phyloP scores from a whole-genome alignment of 179 eudicot species.

The Carnegiea gigantea region DNA sequence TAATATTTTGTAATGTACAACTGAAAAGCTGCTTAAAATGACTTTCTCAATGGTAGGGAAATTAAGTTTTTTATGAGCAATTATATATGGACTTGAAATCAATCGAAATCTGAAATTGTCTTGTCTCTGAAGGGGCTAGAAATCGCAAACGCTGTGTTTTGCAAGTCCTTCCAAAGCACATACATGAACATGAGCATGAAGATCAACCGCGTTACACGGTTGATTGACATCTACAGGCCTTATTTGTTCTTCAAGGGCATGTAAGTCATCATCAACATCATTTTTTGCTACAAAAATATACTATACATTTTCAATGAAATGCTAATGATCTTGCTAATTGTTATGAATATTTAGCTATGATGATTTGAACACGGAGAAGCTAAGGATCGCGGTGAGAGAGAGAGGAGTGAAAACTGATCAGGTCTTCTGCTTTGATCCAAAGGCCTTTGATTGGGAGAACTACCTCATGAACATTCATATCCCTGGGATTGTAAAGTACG shows the following conservation, averaged over 20 bases:
- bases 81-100: background rate
- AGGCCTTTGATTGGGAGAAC: constrained; percentile 67
- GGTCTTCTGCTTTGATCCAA: constrained; percentile 74
- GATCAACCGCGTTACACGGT: constrained; percentile 48
- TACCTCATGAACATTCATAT: constrained; percentile 67
- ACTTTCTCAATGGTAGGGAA: no score
- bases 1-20: no score
- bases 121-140: constrained; percentile 42
- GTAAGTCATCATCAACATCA: constrained; percentile 39
- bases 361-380: constrained; percentile 62
- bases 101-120: background rate
- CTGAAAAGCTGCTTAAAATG: no score
- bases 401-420: constrained; percentile 40
- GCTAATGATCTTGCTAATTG: background rate
- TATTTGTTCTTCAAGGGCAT: constrained; percentile 80
- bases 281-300: background rate
- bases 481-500: constrained; percentile 60
- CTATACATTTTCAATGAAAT: background rate
- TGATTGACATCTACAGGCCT: constrained; percentile 65
- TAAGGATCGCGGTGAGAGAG: constrained; percentile 45
- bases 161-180: constrained; percentile 48
- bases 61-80: no score
- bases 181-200: constrained; percentile 47
- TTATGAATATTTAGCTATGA: constrained; percentile 43
- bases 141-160: constrained; percentile 48